A percentile compares a stretch with the other conserved stretches of the same genome.
phyloP scores from a whole-genome alignment of 2,329 filamentous ascomycete species.

The Phoma sp. region DNA sequence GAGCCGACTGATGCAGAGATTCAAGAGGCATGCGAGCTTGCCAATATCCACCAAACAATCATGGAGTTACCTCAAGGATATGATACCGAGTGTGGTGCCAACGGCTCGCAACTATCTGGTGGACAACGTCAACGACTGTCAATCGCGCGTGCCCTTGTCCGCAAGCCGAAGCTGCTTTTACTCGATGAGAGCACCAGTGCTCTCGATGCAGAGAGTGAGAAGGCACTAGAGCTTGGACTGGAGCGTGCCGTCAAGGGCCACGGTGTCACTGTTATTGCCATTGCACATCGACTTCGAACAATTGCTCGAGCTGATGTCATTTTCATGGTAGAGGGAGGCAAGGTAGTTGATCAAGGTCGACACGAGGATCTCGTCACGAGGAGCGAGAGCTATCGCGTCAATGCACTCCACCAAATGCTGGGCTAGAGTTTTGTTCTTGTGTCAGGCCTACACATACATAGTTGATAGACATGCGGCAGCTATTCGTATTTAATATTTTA shows the following conservation, averaged over 20 bases:
- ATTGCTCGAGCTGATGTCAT: slow-evolving; percentile 52
- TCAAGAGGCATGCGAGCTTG: slow-evolving; percentile 68
- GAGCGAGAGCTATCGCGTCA: slow-evolving; percentile 57
- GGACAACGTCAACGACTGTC: slow-evolving; percentile 52
- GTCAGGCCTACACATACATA: neutral
- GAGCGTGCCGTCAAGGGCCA: slow-evolving; percentile 44
- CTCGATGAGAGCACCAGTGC: slow-evolving; percentile 53
- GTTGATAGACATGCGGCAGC: neutral
- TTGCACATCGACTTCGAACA: slow-evolving; percentile 52
- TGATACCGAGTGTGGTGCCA: slow-evolving; percentile 58
- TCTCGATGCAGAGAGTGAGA: slow-evolving; percentile 52
- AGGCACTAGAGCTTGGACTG: slow-evolving; percentile 48
- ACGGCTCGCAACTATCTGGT: slow-evolving; percentile 50
- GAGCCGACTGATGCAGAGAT: slow-evolving; percentile 66
- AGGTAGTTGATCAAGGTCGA: slow-evolving; percentile 56
- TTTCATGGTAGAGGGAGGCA: slow-evolving; percentile 56
- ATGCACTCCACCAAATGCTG: slow-evolving; percentile 57
- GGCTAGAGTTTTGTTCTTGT: slow-evolving; percentile 25
- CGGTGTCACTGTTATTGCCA: slow-evolving; percentile 52
- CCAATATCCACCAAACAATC: slow-evolving; percentile 75
- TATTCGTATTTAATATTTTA: neutral
- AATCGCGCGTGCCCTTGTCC: slow-evolving; percentile 52
- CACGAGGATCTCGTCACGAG: slow-evolving; percentile 57
- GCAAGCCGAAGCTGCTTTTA: slow-evolving; percentile 50
- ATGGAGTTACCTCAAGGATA: slow-evolving; percentile 68